These are phyloP conservation scores for Lachancea cidri DNA, from an alignment of 805 yeast genomes.

Conservation along the genomic window DNA sequence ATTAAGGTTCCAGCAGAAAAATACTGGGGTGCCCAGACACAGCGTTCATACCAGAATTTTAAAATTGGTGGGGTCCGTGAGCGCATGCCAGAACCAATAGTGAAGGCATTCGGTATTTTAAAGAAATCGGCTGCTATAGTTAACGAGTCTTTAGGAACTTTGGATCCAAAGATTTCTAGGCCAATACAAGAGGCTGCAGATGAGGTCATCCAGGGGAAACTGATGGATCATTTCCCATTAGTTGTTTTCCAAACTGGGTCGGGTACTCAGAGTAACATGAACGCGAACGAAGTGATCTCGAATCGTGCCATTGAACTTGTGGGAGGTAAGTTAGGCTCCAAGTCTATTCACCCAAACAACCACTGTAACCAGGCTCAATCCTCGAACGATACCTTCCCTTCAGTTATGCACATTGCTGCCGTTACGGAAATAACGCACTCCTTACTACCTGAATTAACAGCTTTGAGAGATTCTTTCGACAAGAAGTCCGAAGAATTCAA, in stretches of 20 bases:
- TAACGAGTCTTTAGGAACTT: constrained; percentile 71
- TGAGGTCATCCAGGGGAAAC: constrained; percentile 89
- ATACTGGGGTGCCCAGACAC: constrained; percentile 99
- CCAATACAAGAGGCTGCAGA: constrained; percentile 93
- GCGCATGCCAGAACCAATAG: constrained; percentile 84
- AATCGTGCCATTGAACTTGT: constrained; percentile 96
- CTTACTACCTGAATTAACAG: constrained; percentile 74
- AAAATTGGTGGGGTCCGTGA: constrained; percentile 93
- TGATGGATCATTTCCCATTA: constrained; percentile 91
- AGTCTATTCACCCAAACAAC: constrained; percentile 95
- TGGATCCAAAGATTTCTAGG: constrained; percentile 75
- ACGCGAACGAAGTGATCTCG: constrained; percentile 97
- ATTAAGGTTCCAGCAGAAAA: constrained; percentile 80
- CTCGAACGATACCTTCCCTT: constrained; percentile 98
- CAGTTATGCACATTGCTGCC: constrained; percentile 99
- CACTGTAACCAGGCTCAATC: constrained; percentile 98
- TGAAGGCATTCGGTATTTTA: constrained; percentile 87
- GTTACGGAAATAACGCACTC: constrained; percentile 76
- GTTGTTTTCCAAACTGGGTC: constrained; percentile 99
- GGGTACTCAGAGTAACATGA: constrained; percentile 98
- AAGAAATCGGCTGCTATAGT: constrained; percentile 94
- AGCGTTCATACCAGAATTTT: constrained; percentile 88
- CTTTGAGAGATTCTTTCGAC: constrained; percentile 72
- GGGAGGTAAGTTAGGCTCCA: constrained; percentile 90
- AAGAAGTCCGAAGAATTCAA: constrained; percentile 77